Evolutionary conservation across 129 eudicot genomes (phyloP), one percentile per base, ranked within the genome.

Genomic region (Lactuca sativa): DNA sequence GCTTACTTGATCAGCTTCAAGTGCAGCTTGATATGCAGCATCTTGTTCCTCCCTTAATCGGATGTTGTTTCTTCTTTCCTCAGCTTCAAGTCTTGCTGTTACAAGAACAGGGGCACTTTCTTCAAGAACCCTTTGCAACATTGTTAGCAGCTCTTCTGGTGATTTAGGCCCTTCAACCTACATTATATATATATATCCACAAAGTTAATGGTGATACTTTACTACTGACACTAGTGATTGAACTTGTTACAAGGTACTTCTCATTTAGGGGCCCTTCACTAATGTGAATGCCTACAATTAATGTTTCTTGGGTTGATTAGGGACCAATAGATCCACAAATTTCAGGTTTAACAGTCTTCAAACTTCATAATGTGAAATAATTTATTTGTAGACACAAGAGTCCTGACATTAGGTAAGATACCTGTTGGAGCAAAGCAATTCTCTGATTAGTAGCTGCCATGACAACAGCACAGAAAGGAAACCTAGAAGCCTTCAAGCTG

Each of bases 11-110:
- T 93, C 99, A 80, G 99, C 99, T 83, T 95, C 97, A 56, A 95
- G 97, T 56, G 99, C 99, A 33, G 93, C 99, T 72, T 70, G 96
- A 80, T 90, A 95, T 52, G 99, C 99, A 70, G 99, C 97, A 73
- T 95, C 99, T 82, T 95, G 99, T 67, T 95, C 99, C 84, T 95
- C 99, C 54, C 81, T 77, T 84, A 95, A 80, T n/a, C 88, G 84
- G 30, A 85, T 70, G 72, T 79, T 95, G 74, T 68, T 95, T 78
- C 93, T 86, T 69, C 97, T 82, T 73, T 95, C 99, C 82, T 95
- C 99, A 44, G 97, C 99, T 49, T 95, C 99, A 76, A 87, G 77
- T 72, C 99, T 82, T 56, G 99, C 96, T 62, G 97, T 37, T 70
- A 87, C 95, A 78, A 95, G 97, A 33, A 87, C 97, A 38, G 97